Evolutionary conservation across 805 yeast species (phyloP), one percentile per base, ranked within the genome.

Genomic region (Suhomyces canberraensis): DNA sequence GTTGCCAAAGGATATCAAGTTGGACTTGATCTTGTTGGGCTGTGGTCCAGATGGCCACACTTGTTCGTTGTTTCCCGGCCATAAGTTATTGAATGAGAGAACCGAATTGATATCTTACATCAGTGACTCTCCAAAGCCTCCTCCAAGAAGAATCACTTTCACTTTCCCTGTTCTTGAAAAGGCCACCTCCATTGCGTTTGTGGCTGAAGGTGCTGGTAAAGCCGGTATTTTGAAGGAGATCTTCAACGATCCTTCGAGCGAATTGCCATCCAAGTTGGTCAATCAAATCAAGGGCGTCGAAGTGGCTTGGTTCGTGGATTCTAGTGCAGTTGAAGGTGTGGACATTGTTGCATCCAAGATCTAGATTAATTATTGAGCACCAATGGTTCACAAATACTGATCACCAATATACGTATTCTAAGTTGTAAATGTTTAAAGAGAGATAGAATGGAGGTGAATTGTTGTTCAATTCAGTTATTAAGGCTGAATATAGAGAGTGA

Each of bases 31-130:
- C 16, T 65, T 88, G 38, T 71, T 89, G 45, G 97, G 97, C 16
- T 84, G 93, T 58, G 97, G 97, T 6, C 96, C 96, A 24, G 97
- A 89, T 54, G 97, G 96, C 25, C 97, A 89, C 60, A 89, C 96
- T 4, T 86, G 95, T 65, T 89, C 96, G 1, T 69, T 89, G 45
- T 89, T 89, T 76, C 96, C 96, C 9, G 89, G 83, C 25, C 96
- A 88, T 58, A 51, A 60, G 42, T 70, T 87, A 50, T 69, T 89
- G 39, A 45, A 72, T 25, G 91, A 83, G 54, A 58, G 64, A 18
- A 33, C 56, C 8, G 64, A 69, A 42, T 59, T 61, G 28, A 81
- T 89, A 39, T 78, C 90, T 8, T 63, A 77, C 51, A 76, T 90
- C 44, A 70, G 73, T 34, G 91, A 89, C 58, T 84, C 95, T 8